Evolutionary conservation across 139 green algal species (phyloP).

Genomic region (Coelastrella sp.): DNA sequence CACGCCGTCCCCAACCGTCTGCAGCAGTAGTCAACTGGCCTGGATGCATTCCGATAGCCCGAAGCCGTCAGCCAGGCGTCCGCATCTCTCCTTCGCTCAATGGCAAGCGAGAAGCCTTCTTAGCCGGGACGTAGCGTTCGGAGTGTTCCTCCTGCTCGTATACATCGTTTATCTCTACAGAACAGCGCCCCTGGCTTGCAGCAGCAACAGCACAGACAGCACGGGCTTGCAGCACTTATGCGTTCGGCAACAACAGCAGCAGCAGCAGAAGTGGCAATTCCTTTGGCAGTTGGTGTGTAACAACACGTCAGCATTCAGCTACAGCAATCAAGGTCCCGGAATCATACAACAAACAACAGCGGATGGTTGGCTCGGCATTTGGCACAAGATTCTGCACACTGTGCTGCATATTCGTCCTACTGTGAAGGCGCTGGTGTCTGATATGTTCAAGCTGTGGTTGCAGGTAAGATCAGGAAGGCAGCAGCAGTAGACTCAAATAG

Average conservation of each 20-base stretch:
- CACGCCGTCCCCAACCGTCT: background rate
- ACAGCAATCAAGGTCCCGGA: no score
- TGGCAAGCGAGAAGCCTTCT: background rate
- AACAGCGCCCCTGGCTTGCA: background rate
- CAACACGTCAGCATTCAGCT: background rate
- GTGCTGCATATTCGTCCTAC: background rate
- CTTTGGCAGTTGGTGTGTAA: background rate
- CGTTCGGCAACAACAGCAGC: background rate
- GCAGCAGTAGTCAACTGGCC: no score
- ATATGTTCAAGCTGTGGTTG: background rate
- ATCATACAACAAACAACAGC: no score
- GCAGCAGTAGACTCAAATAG: no score
- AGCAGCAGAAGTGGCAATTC: background rate
- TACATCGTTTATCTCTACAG: background rate
- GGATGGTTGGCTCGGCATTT: no score
- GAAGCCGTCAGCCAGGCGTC: background rate
- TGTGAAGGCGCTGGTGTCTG: background rate
- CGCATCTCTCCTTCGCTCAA: background rate
- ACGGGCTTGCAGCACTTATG: background rate
- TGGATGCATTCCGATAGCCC: no score
- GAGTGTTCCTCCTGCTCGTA: background rate
- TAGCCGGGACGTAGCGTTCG: background rate
- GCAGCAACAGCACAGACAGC: background rate
- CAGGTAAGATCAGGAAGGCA: background rate
- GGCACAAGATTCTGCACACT: background rate